These are phyloP conservation scores for Globisporangium solare DNA, from an alignment of 352 stramenopile genomes.

Conservation along the genomic window DNA sequence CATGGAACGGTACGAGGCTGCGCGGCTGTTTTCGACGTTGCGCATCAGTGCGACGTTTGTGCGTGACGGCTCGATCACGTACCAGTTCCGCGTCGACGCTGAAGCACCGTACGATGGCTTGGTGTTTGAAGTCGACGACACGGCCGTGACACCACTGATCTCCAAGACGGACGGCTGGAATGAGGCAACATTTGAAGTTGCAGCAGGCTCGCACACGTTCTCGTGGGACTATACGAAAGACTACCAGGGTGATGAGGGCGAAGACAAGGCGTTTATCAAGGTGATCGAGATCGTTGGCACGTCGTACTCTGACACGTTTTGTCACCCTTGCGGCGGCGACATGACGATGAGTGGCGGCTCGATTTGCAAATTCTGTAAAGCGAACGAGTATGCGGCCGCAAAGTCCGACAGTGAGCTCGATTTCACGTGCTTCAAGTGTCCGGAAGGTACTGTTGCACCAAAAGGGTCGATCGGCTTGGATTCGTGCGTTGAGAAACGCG, in stretches of 20 bases:
- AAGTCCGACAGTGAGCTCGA: constrained; percentile 71
- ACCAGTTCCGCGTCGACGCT: constrained; percentile 72
- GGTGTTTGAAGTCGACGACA: constrained; percentile 70
- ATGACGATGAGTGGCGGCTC: constrained; percentile 74
- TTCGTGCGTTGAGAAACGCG: constrained; percentile 54
- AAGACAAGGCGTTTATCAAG: constrained; percentile 68
- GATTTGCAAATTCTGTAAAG: constrained; percentile 74
- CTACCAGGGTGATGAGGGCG: constrained; percentile 59
- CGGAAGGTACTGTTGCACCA: constrained; percentile 47
- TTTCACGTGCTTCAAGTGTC: constrained; percentile 72
- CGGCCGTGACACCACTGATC: constrained; percentile 39
- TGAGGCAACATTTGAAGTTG: constrained; percentile 51
- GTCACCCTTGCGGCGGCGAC: constrained; percentile 68
- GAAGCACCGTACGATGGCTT: constrained; percentile 74
- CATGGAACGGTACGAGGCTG: constrained; percentile 54
- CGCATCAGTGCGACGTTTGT: constrained; percentile 75
- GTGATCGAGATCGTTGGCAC: constrained; percentile 83
- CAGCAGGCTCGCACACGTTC: constrained; percentile 58
- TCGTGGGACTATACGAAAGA: constrained; percentile 83
- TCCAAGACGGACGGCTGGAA: constrained; percentile 71
- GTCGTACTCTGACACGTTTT: constrained; percentile 64
- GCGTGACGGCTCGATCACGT: constrained; percentile 64
- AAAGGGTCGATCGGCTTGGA: constrained; percentile 72
- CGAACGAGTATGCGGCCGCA: constrained; percentile 68
- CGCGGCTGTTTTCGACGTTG: constrained; percentile 68